Conservation (phyloP, 2,329 filamentous ascomycete genomes). For the Zymoseptoria pseudotritici region DNA sequence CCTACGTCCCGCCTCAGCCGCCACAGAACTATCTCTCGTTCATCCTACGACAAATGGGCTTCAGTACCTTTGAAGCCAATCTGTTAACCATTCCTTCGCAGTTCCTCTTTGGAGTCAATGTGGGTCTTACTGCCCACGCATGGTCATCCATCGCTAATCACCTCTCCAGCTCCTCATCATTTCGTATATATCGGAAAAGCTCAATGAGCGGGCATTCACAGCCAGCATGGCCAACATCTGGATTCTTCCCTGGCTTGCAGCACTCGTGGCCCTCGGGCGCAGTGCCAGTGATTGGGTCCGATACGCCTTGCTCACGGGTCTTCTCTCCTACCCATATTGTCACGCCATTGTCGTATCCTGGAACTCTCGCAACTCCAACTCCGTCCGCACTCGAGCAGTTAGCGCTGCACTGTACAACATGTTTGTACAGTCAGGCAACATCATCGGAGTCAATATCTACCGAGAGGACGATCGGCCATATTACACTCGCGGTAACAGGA, state of each 20-base stretch:
- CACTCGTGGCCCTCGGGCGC: slow-evolving; percentile 32
- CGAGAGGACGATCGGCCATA: slow-evolving; percentile 40
- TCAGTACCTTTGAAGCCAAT: slow-evolving; percentile 55
- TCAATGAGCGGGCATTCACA: slow-evolving; percentile 47
- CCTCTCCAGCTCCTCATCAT: slow-evolving; percentile 41
- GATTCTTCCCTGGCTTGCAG: slow-evolving; percentile 53
- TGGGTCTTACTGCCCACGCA: slow-evolving; percentile 28
- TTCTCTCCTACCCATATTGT: slow-evolving; percentile 38
- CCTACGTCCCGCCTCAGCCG: slow-evolving; percentile 47
- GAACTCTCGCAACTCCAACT: slow-evolving; percentile 36
- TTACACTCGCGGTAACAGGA: slow-evolving; percentile 37
- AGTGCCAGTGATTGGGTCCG: slow-evolving; percentile 32
- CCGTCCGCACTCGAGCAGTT: slow-evolving; percentile 38
- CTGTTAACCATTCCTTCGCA: slow-evolving; percentile 51
- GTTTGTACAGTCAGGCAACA: slow-evolving; percentile 37
- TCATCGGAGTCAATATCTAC: slow-evolving; percentile 44
- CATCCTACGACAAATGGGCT: slow-evolving; percentile 16
- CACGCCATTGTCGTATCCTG: slow-evolving; percentile 40
- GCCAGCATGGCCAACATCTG: slow-evolving; percentile 41
- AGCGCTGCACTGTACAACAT: slow-evolving; percentile 38
- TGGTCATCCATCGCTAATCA: background rate
- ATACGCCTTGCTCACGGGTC: slow-evolving; percentile 32
- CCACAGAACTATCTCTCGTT: slow-evolving; percentile 51
- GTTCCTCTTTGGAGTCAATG: slow-evolving; percentile 17
- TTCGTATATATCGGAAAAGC: slow-evolving; percentile 43